Percentiles rank a stretch among this genome's conserved stretches.
Conservation (phyloP, 306 rosid species). For the Dalbergia oliveri region DNA sequence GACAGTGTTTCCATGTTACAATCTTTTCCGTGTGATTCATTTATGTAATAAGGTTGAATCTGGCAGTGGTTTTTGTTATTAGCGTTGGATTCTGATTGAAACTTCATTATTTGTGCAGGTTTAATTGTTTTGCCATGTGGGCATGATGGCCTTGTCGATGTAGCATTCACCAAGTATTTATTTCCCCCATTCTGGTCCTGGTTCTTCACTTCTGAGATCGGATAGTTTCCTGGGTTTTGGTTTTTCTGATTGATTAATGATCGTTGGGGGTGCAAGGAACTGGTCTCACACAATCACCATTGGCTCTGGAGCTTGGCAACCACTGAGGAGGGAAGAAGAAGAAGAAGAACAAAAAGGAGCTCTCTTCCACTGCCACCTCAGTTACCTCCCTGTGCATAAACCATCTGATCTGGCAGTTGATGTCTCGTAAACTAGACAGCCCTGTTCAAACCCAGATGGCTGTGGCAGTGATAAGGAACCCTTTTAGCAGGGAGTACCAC, state of each 20-base stretch:
- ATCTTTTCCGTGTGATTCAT: conserved; percentile 14
- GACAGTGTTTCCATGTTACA: not conserved
- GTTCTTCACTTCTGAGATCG: conserved; percentile 24
- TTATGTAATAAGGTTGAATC: not conserved
- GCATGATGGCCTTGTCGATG: conserved; percentile 50
- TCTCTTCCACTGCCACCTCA: conserved; percentile 61
- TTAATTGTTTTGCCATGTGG: conserved; percentile 26
- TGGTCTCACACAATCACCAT: conserved; percentile 37
- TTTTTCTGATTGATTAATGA: conserved; percentile 58
- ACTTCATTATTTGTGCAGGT: conserved; percentile 53
- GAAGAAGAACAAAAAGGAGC: not conserved
- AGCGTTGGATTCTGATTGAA: conserved; percentile 7
- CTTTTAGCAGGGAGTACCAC: conserved; percentile 69
- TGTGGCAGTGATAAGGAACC: conserved; percentile 68
- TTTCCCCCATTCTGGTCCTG: not conserved
- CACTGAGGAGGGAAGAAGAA: conserved; percentile 61
- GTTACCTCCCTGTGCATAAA: conserved; percentile 45
- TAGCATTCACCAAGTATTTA: conserved; percentile 24
- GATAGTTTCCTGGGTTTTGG: not conserved
- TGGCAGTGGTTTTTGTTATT: conserved; percentile 10
- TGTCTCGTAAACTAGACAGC: conserved; percentile 89
- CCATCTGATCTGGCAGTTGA: conserved; percentile 49
- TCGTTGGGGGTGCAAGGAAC: conserved; percentile 50
- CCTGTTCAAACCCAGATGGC: conserved; percentile 99
- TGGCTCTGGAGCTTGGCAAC: conserved; percentile 64